Percentiles rank a stretch among this genome's conserved stretches.
phyloP scores from a whole-genome alignment of 1,139 yeast species.

The Martiniozyma asiatica region DNA sequence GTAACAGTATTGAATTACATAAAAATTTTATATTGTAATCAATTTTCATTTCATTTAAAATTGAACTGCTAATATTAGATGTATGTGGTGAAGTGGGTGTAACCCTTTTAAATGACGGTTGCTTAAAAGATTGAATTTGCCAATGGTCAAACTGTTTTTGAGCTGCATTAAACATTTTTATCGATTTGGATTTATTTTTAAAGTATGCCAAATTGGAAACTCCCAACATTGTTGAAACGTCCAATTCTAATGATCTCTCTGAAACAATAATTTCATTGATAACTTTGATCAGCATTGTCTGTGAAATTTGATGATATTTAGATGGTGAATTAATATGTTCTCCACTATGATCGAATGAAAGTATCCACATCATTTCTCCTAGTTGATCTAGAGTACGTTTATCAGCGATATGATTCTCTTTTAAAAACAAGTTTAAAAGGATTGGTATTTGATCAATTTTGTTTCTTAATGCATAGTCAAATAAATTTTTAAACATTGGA shows the following conservation, averaged over 20 bases:
- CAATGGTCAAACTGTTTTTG: constrained; percentile 20
- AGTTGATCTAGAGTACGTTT: constrained; percentile 13
- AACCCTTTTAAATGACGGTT: constrained; percentile 19
- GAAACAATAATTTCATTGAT: constrained; percentile 12
- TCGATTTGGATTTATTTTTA: constrained; percentile 14
- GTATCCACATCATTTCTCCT: constrained; percentile 19
- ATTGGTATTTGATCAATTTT: constrained; percentile 13
- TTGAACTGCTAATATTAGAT: constrained; percentile 1
- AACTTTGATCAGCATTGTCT: constrained; percentile 14
- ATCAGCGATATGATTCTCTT: constrained; percentile 8
- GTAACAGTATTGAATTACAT: constrained; percentile 18
- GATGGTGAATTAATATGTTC: constrained; percentile 14
- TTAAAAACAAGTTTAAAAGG: constrained; percentile 13
- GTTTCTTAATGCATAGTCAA: constrained; percentile 15
- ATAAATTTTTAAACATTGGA: constrained; percentile 17
- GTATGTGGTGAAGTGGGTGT: constrained; percentile 1
- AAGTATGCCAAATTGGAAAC: constrained; percentile 18
- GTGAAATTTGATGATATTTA: constrained; percentile 14
- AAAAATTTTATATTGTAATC: constrained; percentile 19
- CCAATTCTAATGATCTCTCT: constrained; percentile 11
- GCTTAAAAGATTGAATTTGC: constrained; percentile 20
- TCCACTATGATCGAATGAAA: constrained; percentile 19
- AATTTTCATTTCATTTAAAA: constrained; percentile 9
- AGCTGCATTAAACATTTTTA: constrained; percentile 18
- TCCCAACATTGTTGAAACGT: constrained; percentile 18